A percentile compares a stretch with the other conserved stretches of the same genome.
Conservation (phyloP, 495 filamentous ascomycete genomes). For the Trichocladium antarcticum region DNA sequence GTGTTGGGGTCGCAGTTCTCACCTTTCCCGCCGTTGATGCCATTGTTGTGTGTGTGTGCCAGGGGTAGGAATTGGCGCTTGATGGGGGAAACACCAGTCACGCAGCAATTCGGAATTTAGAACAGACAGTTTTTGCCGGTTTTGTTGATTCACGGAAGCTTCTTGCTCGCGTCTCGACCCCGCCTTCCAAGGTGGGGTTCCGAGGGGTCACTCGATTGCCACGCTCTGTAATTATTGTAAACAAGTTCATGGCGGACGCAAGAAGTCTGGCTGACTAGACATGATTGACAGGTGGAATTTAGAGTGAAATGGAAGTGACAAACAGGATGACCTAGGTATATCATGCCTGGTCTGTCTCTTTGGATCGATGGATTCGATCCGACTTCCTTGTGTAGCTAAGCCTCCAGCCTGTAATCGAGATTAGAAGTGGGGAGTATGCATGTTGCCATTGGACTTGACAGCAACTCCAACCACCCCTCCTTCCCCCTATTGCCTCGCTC, state of each 20-base stretch:
- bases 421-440: neutral
- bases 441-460: too few relatives aligned
- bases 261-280: too few relatives aligned
- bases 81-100: neutral
- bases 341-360: too few relatives aligned
- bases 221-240: too few relatives aligned
- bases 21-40: slow-evolving; percentile 42
- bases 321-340: too few relatives aligned
- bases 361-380: too few relatives aligned
- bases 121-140: neutral
- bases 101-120: neutral
- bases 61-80: too few relatives aligned
- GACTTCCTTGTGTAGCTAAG: neutral
- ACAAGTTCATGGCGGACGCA: too few relatives aligned
- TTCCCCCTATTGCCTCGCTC: neutral
- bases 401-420: too few relatives aligned
- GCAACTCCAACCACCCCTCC: neutral
- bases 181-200: slow-evolving; percentile 10
- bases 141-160: neutral
- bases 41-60: slow-evolving; percentile 25
- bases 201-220: slow-evolving; percentile 5
- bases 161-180: slow-evolving; percentile 2
- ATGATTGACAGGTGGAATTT: too few relatives aligned
- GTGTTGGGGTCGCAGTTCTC: neutral
- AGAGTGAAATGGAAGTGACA: too few relatives aligned